phyloP scores from a whole-genome alignment of 177 flowering plant genomes.

The Vitis hybrid region DNA sequence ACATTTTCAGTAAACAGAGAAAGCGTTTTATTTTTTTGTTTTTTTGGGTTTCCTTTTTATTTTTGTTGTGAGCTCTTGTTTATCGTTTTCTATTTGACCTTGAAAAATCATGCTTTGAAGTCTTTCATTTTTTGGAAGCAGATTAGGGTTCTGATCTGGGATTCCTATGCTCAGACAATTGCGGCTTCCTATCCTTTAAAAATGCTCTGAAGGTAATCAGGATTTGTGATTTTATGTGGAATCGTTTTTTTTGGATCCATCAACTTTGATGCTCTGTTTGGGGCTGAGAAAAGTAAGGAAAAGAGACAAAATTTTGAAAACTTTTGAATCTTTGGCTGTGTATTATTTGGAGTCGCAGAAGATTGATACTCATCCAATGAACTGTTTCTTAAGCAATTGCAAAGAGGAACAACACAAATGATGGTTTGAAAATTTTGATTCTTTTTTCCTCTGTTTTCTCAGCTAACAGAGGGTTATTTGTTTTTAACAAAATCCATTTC shows the following conservation, averaged over 20 bases:
- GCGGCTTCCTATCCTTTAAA: constrained; percentile 5
- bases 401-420: no score
- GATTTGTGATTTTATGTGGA: background rate
- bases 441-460: no score
- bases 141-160: constrained; percentile 11
- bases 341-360: background rate
- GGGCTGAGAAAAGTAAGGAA: background rate
- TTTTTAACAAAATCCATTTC: no score
- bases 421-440: no score
- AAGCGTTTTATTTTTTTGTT: no score
- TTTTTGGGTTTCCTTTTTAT: no score
- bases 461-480: no score
- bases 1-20: no score
- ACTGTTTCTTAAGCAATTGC: background rate
- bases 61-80: no score
- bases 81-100: no score
- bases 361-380: background rate
- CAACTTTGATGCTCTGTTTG: background rate
- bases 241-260: background rate
- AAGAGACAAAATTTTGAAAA: background rate
- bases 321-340: background rate
- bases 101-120: background rate
- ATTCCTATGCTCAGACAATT: background rate
- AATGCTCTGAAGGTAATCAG: constrained; percentile 10
- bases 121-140: background rate